Percentiles rank a stretch among this genome's conserved stretches.
phyloP scores from a whole-genome alignment of 139 green algal genomes.

The Chlamydomonas sphaeroides region DNA sequence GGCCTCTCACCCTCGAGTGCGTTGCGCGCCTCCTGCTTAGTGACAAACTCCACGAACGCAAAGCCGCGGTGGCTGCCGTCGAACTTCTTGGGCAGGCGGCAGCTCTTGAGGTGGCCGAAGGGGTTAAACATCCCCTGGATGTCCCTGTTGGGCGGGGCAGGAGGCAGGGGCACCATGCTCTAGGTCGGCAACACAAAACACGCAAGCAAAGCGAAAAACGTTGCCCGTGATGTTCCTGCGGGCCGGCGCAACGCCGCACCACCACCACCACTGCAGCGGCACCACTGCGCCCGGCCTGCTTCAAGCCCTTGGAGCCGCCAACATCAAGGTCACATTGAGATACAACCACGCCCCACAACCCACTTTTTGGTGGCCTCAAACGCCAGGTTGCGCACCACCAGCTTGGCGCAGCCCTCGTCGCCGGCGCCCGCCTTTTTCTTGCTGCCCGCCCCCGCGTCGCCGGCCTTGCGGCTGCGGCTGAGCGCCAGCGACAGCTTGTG shows the following conservation, averaged over 20 bases:
- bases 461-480: slow-evolving; percentile 45
- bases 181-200: too few relatives aligned
- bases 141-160: too few relatives aligned
- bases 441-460: slow-evolving; percentile 1
- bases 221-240: too few relatives aligned
- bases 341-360: not conserved
- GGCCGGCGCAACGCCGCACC: too few relatives aligned
- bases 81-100: slow-evolving; percentile 97
- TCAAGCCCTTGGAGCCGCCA: too few relatives aligned
- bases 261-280: too few relatives aligned
- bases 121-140: slow-evolving; percentile 89
- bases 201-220: too few relatives aligned
- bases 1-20: slow-evolving; percentile 65
- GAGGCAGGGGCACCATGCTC: too few relatives aligned
- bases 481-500: slow-evolving; percentile 92
- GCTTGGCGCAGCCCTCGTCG: slow-evolving; percentile 65
- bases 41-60: slow-evolving; percentile 93
- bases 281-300: too few relatives aligned
- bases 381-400: slow-evolving; percentile 97
- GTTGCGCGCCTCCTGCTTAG: slow-evolving; percentile 72
- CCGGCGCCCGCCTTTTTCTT: not conserved
- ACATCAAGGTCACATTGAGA: too few relatives aligned
- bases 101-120: slow-evolving; percentile 95
- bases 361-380: slow-evolving; percentile 91
- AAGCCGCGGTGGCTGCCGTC: slow-evolving; percentile 94